phyloP scores from a whole-genome alignment of 1,139 yeast genomes.

The Sugiyamaella castrensis region DNA sequence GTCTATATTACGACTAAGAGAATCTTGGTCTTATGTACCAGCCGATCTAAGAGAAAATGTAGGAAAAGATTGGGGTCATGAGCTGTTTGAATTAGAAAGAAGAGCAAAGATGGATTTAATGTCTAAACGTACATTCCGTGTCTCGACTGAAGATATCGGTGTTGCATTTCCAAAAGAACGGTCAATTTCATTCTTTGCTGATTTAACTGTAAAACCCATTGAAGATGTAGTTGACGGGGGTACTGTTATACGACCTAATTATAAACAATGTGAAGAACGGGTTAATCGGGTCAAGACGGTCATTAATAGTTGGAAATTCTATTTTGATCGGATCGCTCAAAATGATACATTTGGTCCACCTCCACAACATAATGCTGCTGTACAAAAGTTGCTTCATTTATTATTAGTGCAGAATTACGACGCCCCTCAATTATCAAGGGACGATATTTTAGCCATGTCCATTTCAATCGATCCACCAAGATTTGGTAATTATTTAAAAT shows the following conservation, averaged over 20 bases:
- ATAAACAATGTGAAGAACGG: slow-evolving; percentile 61
- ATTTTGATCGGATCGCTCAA: slow-evolving; percentile 44
- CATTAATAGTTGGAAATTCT: slow-evolving; percentile 78
- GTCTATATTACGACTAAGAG: slow-evolving; percentile 70
- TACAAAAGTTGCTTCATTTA: slow-evolving; percentile 39
- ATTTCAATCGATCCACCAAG: slow-evolving; percentile 46
- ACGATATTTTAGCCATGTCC: slow-evolving; percentile 42
- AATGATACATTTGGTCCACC: slow-evolving; percentile 37
- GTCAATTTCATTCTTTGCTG: slow-evolving; percentile 91
- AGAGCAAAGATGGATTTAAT: slow-evolving; percentile 59
- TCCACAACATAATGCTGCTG: slow-evolving; percentile 33
- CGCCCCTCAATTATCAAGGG: slow-evolving; percentile 22
- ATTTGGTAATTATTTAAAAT: slow-evolving; percentile 43
- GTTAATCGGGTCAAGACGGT: slow-evolving; percentile 71
- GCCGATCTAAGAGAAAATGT: slow-evolving; percentile 58
- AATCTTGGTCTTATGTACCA: slow-evolving; percentile 75
- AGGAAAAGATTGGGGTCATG: slow-evolving; percentile 90
- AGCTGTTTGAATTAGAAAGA: slow-evolving; percentile 82
- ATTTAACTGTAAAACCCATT: slow-evolving; percentile 48
- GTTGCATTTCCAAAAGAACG: slow-evolving; percentile 69
- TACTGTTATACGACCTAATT: slow-evolving; percentile 34
- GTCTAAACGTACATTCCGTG: slow-evolving; percentile 54
- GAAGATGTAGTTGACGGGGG: slow-evolving; percentile 26
- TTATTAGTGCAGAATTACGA: slow-evolving; percentile 36
- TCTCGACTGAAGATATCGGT: slow-evolving; percentile 89